phyloP scores from a whole-genome alignment of 2,329 filamentous ascomycete genomes.

The Mollisiaceae sp. region DNA sequence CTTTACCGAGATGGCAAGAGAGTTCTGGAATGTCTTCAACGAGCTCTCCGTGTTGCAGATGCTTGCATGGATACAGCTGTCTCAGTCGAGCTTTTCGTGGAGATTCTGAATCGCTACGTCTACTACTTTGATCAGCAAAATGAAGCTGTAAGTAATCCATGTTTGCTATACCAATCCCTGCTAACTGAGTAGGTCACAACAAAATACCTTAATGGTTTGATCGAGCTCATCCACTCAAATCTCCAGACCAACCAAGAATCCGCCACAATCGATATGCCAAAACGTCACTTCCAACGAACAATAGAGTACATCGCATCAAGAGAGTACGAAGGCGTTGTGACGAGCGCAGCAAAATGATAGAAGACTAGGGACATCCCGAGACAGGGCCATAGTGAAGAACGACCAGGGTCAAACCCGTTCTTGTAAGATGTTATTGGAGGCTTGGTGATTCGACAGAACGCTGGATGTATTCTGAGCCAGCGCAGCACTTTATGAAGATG shows the following conservation, averaged over 20 bases:
- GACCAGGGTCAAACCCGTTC: conserved; percentile 9
- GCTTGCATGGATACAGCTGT: conserved; percentile 99
- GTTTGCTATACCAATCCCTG: background rate
- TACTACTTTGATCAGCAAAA: conserved; percentile 99
- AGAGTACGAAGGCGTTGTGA: conserved; percentile 89
- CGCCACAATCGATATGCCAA: conserved; percentile 82
- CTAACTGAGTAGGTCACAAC: conserved; percentile 70
- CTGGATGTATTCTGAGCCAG: conserved; percentile 10
- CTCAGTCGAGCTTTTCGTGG: conserved; percentile 96
- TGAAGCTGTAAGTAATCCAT: conserved; percentile 70
- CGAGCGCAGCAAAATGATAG: conserved; percentile 39
- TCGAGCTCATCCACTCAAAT: conserved; percentile 98
- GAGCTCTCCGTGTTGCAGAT: conserved; percentile 92
- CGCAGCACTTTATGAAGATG: background rate
- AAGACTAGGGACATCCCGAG: background rate
- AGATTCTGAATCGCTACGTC: conserved; percentile 97
- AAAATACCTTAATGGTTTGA: conserved; percentile 96
- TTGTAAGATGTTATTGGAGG: conserved; percentile 37
- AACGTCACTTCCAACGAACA: conserved; percentile 92
- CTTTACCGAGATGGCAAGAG: conserved; percentile 97
- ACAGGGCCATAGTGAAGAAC: background rate
- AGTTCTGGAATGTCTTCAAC: conserved; percentile 93
- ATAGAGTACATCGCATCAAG: conserved; percentile 90
- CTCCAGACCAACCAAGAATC: conserved; percentile 84
- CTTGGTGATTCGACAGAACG: conserved; percentile 22